Conservation (phyloP, 805 yeast species). For the Wickerhamomyces bovis region DNA sequence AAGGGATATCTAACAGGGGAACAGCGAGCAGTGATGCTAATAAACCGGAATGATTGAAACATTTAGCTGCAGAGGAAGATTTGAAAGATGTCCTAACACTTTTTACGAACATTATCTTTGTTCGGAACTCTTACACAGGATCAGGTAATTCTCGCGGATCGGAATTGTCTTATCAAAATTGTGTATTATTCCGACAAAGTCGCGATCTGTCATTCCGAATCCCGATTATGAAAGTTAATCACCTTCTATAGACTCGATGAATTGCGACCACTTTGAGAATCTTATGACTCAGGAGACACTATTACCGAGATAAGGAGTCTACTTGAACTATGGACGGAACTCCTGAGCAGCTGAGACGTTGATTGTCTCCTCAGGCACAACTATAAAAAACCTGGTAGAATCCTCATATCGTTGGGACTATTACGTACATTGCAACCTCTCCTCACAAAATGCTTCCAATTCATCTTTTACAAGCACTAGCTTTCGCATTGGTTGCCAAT, state of each 20-base stretch:
- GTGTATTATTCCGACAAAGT: neutral
- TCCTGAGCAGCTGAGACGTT: too few species aligned
- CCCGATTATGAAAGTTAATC: neutral
- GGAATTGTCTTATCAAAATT: neutral
- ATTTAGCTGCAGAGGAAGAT: neutral
- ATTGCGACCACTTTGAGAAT: neutral
- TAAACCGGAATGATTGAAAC: neutral
- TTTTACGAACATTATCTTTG: too few species aligned
- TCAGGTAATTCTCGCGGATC: neutral
- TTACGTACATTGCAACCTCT: too few species aligned
- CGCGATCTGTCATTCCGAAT: neutral
- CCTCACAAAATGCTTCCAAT: constrained; percentile 16
- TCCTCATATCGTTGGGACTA: neutral
- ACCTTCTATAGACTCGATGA: neutral
- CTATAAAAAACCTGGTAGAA: neutral
- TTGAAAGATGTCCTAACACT: neutral
- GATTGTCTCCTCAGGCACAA: neutral
- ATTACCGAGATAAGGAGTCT: too few species aligned
- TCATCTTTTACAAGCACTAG: constrained; percentile 11
- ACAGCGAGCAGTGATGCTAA: neutral
- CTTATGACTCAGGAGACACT: neutral
- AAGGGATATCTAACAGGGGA: neutral
- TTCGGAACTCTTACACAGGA: neutral
- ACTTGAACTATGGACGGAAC: too few species aligned
- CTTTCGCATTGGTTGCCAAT: constrained; percentile 7